These are phyloP conservation scores for Hordeum marinum DNA, from an alignment of 176 grass and related monocot genomes.

Conservation along the genomic window DNA sequence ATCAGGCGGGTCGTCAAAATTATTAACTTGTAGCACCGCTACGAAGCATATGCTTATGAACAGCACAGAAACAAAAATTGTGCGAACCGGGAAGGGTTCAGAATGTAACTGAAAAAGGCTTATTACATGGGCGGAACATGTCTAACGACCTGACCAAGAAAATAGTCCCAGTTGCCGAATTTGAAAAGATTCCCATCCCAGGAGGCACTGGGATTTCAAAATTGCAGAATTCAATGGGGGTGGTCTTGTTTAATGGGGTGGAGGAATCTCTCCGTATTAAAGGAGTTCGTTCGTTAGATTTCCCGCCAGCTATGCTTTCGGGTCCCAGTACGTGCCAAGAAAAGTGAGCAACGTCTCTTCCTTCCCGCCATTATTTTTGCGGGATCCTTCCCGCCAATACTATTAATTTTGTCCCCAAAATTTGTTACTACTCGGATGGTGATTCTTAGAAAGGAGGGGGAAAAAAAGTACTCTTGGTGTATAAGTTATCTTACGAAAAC, in stretches of 20 bases:
- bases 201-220: not conserved
- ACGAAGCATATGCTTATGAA: no score
- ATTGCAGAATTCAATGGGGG: not conserved
- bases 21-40: no score
- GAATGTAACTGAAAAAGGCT: no score
- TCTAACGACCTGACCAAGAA: not conserved
- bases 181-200: not conserved
- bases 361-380: not conserved
- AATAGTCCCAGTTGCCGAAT: not conserved
- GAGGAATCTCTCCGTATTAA: constrained; percentile 3
- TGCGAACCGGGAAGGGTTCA: no score
- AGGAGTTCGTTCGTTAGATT: constrained; percentile 28
- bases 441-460: no score
- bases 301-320: constrained; percentile 1
- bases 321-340: not conserved
- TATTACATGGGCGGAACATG: not conserved
- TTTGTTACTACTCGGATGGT: no score
- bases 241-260: not conserved
- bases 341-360: not conserved
- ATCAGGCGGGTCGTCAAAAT: not conserved
- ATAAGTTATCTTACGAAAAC: no score
- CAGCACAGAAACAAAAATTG: no score
- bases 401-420: not conserved
- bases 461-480: no score
- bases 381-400: constrained; percentile 13